These are phyloP conservation scores for Tillandsia fasciculata DNA, from an alignment of 176 grass and related monocot species.

Conservation along the genomic window DNA sequence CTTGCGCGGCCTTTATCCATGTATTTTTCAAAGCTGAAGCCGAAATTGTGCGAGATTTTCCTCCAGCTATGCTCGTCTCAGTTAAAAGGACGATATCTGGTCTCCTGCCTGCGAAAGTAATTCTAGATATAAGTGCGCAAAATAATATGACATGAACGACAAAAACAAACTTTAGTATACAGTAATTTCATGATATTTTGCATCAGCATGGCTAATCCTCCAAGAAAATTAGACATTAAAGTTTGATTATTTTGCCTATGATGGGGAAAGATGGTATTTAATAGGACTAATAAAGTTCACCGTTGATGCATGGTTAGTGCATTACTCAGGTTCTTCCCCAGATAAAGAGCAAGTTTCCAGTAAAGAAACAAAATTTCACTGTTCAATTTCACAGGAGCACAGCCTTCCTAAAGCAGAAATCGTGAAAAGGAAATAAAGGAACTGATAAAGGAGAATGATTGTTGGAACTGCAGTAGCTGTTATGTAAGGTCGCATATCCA, in stretches of 20 bases:
- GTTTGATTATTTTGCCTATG: no score
- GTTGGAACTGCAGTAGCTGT: background rate
- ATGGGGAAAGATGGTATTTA: no score
- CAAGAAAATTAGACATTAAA: no score
- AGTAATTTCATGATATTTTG: no score
- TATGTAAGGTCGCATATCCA: background rate
- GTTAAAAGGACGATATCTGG: slow-evolving; percentile 54
- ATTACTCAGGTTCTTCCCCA: no score
- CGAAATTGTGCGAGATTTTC: slow-evolving; percentile 36
- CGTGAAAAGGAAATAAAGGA: background rate
- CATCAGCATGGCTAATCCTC: no score
- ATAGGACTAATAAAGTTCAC: no score
- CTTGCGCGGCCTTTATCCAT: slow-evolving; percentile 33
- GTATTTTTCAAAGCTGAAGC: slow-evolving; percentile 37
- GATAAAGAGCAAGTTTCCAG: no score
- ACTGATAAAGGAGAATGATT: no score
- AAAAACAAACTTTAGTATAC: background rate
- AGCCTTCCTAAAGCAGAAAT: background rate
- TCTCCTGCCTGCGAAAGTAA: slow-evolving; percentile 31
- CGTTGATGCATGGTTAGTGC: no score
- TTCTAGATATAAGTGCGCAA: background rate
- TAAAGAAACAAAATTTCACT: no score
- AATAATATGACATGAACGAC: background rate
- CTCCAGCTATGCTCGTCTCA: slow-evolving; percentile 59
- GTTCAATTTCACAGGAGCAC: background rate